These are phyloP conservation scores for Saturnispora hagleri DNA, from an alignment of 805 yeast species.

Conservation along the genomic window DNA sequence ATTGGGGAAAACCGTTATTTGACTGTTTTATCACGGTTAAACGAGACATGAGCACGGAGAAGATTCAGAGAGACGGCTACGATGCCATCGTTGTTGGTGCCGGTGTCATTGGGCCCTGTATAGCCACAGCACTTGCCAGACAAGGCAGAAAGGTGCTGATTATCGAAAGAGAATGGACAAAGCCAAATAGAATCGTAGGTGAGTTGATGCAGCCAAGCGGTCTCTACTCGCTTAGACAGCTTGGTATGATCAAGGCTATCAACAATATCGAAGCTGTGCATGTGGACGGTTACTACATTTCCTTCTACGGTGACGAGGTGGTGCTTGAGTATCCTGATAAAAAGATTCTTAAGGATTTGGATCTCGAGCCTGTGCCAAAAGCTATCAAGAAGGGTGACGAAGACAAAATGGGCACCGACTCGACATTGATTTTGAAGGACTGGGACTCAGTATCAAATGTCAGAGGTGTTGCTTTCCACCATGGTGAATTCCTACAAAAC, in stretches of 20 bases:
- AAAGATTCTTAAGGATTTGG: conserved; percentile 35
- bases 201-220: conserved; percentile 97
- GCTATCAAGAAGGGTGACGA: conserved; percentile 54
- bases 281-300: conserved; percentile 73
- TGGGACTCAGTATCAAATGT: conserved; percentile 53
- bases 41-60: not conserved
- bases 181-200: conserved; percentile 95
- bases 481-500: conserved; percentile 78
- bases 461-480: conserved; percentile 84
- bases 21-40: not conserved
- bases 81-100: conserved; percentile 95
- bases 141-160: conserved; percentile 78
- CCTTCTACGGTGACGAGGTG: conserved; percentile 50
- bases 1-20: not conserved
- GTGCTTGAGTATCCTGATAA: conserved; percentile 66
- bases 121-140: conserved; percentile 83
- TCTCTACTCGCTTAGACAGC: conserved; percentile 66
- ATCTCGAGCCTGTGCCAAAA: conserved; percentile 39
- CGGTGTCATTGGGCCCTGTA: conserved; percentile 94
- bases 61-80: conserved; percentile 27
- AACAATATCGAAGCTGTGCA: conserved; percentile 70
- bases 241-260: conserved; percentile 74
- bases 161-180: conserved; percentile 81
- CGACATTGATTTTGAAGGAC: conserved; percentile 38
- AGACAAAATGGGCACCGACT: conserved; percentile 37